Evolutionary conservation across 2,329 filamentous ascomycete genomes (phyloP), one percentile per base, ranked within the genome.

Genomic region (Ascochyta viciae-villosae): DNA sequence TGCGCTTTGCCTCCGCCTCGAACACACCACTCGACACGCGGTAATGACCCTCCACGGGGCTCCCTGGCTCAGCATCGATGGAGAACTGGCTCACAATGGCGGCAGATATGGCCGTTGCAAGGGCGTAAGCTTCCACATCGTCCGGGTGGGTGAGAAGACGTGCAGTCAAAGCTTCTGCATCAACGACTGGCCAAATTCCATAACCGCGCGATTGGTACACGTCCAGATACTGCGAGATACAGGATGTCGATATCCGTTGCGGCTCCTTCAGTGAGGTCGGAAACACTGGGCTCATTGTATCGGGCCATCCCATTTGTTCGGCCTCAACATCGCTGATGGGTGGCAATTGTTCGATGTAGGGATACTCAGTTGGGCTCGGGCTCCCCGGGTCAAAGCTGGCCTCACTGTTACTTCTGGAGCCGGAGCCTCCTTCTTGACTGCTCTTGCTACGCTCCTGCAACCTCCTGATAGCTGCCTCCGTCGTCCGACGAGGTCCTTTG

Each of bases 11-110:
- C 50, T 74, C 71, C n/a, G 50, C 48, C 26, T 72, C 72, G 27
- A 74, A 74, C 2, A 63, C 47, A 23, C 50, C 61, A 45, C 70
- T 72, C 4, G 72, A 67, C 2, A 74, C 65, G 15, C 70, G 64
- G 41, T 68, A 73, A 47, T 70, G 68, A 6, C 71, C 69, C 42
- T 74, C 71, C 2, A 70, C 61, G 4, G 70, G 70, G 48, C 69
- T 73, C 1, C 66, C 66, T 9, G 66, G 64, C 39, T 73, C 65
- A 24, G 65, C 62, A 39, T 73, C 68, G 42, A 73, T 67, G 5
- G 66, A 73, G 41, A 74, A 74, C 39, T 74, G 72, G 50, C 67
- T 73, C 15, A 74, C 68, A 24, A 73, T 71, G 29, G 71, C 71
- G n/a, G 71, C 70, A 40, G 67, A 73, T 24, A 74, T 67, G 5